A percentile compares a stretch with the other conserved stretches of the same genome.
phyloP scores from a whole-genome alignment of 495 filamentous ascomycete species.

The Penicillium arizonense region DNA sequence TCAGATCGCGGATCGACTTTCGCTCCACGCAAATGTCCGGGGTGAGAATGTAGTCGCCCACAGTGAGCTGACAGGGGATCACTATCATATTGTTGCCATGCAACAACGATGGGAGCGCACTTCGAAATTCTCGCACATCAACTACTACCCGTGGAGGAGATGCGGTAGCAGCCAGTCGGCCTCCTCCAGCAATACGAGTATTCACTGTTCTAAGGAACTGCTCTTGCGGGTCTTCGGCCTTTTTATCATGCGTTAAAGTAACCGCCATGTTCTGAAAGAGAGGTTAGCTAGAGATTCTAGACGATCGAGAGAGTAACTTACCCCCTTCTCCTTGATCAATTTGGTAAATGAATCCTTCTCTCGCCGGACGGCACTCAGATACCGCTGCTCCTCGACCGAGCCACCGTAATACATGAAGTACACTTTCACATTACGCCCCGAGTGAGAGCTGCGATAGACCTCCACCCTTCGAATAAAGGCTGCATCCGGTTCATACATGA shows the following conservation, averaged over 20 bases:
- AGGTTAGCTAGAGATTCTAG: neutral
- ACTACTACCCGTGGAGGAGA: constrained; percentile 92
- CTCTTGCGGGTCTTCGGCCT: constrained; percentile 83
- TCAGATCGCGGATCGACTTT: constrained; percentile 87
- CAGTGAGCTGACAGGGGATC: constrained; percentile 91
- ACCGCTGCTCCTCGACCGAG: constrained; percentile 95
- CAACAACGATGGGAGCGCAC: constrained; percentile 84
- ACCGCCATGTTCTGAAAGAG: constrained; percentile 70
- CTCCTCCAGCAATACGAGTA: constrained; percentile 93
- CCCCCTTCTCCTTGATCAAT: constrained; percentile 86
- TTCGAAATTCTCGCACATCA: constrained; percentile 94
- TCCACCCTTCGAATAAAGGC: constrained; percentile 93
- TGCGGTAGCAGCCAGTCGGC: constrained; percentile 81
- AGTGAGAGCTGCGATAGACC: constrained; percentile 92
- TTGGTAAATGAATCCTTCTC: constrained; percentile 96
- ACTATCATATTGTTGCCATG: constrained; percentile 84
- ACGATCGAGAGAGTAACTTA: constrained; percentile 22
- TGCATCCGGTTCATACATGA: constrained; percentile 98
- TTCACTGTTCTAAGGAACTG: constrained; percentile 93
- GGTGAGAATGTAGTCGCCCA: constrained; percentile 92
- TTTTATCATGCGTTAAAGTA: constrained; percentile 71
- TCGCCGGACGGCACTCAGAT: constrained; percentile 79
- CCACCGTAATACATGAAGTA: constrained; percentile 96
- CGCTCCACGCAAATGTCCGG: constrained; percentile 91
- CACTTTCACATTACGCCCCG: constrained; percentile 80